These are phyloP conservation scores for Anthracocystis walkeri DNA, from an alignment of 1,284 basidiomycete species.

Conservation along the genomic window DNA sequence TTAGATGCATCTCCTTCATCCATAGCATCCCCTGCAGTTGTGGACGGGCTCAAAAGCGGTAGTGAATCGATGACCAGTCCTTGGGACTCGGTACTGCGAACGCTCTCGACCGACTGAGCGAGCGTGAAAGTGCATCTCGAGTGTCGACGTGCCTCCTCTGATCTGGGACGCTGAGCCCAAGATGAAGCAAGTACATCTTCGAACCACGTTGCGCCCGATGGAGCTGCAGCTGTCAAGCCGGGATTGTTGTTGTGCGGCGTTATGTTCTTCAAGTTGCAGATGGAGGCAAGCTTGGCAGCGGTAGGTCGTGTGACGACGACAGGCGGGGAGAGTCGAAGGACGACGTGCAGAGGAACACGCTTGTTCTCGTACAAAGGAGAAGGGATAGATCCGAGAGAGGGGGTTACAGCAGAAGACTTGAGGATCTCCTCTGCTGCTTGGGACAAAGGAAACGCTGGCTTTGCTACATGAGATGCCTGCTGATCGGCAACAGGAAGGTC, in stretches of 20 bases:
- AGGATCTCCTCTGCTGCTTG: slow-evolving; percentile 19
- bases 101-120: slow-evolving; percentile 37
- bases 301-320: slow-evolving; percentile 45
- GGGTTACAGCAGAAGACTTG: slow-evolving; percentile 6
- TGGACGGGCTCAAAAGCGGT: slow-evolving; percentile 15
- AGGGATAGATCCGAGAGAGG: slow-evolving; percentile 20
- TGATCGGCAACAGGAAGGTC: slow-evolving; percentile 27
- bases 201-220: slow-evolving; percentile 35
- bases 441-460: slow-evolving; percentile 33
- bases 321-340: slow-evolving; percentile 36
- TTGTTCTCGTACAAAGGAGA: slow-evolving; percentile 14
- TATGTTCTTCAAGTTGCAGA: slow-evolving; percentile 37
- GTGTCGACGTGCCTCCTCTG: slow-evolving; percentile 4
- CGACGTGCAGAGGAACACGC: slow-evolving; percentile 33
- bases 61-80: slow-evolving; percentile 44
- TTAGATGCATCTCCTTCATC: slow-evolving; percentile 14
- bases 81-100: slow-evolving; percentile 39
- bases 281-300: slow-evolving; percentile 42
- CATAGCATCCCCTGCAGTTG: slow-evolving; percentile 18
- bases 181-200: slow-evolving; percentile 42
- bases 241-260: slow-evolving; percentile 11
- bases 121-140: slow-evolving; percentile 40
- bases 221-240: background rate
- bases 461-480: background rate
- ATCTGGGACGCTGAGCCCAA: slow-evolving; percentile 27